phyloP scores from a whole-genome alignment of 2,329 filamentous ascomycete genomes.

The Exserohilum turcica region DNA sequence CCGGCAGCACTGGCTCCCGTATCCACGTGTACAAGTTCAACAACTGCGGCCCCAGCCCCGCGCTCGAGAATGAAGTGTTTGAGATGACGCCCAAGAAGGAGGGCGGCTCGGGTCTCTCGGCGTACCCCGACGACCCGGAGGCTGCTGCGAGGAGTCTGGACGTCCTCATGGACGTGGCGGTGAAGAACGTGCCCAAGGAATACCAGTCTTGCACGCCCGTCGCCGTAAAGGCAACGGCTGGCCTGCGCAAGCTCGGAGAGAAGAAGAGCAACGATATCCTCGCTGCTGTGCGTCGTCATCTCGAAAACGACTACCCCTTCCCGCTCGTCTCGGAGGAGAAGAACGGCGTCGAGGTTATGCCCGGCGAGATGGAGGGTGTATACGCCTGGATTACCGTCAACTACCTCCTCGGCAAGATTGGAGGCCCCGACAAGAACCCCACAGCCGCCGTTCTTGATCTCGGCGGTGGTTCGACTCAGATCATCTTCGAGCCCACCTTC shows the following conservation, averaged over 20 bases:
- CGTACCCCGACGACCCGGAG: constrained; percentile 83
- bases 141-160: constrained; percentile 90
- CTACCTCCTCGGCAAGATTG: constrained; percentile 97
- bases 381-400: constrained; percentile 99
- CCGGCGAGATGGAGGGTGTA: constrained; percentile 93
- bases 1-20: constrained; percentile 93
- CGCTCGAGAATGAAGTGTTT: constrained; percentile 91
- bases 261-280: constrained; percentile 85
- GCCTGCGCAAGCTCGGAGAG: constrained; percentile 81
- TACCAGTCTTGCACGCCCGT: constrained; percentile 91
- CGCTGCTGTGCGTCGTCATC: constrained; percentile 77
- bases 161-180: constrained; percentile 80
- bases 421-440: constrained; percentile 83
- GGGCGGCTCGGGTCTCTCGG: constrained; percentile 79
- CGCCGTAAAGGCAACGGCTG: constrained; percentile 97
- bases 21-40: constrained; percentile 99
- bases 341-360: constrained; percentile 94
- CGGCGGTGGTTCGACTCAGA: constrained; percentile 95
- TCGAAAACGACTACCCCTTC: constrained; percentile 93
- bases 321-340: constrained; percentile 85
- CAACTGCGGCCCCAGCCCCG: constrained; percentile 94
- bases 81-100: constrained; percentile 88
- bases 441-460: constrained; percentile 96
- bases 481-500: constrained; percentile 97
- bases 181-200: constrained; percentile 82